Conservation (phyloP, 805 yeast species). For the Helenozyma rhizophorensis region DNA sequence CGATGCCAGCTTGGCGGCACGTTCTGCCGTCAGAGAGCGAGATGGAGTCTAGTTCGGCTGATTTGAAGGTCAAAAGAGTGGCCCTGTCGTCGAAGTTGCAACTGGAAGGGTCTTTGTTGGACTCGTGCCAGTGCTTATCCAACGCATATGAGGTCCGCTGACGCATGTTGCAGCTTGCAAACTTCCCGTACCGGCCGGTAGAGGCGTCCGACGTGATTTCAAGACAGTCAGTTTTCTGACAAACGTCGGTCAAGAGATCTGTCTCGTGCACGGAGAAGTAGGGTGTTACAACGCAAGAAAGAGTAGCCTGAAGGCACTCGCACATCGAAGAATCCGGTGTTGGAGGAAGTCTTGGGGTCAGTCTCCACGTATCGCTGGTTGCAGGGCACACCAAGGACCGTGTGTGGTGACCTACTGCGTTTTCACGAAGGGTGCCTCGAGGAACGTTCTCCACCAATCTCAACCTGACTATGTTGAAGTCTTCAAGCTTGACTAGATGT, state of each 20-base stretch:
- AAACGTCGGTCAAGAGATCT: slow-evolving; percentile 27
- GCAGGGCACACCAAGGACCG: slow-evolving; percentile 5
- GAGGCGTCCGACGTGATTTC: slow-evolving; percentile 31
- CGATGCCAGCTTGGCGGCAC: too few relatives aligned
- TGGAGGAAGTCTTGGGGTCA: slow-evolving; percentile 26
- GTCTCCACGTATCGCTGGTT: slow-evolving; percentile 7
- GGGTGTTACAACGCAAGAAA: slow-evolving; percentile 34
- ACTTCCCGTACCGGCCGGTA: slow-evolving; percentile 39
- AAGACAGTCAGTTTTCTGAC: slow-evolving; percentile 36
- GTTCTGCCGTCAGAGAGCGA: slow-evolving; percentile 23
- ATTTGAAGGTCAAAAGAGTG: slow-evolving; percentile 16
- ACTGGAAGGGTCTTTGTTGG: slow-evolving; percentile 13
- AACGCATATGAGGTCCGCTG: slow-evolving; percentile 40
- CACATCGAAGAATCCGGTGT: slow-evolving; percentile 41
- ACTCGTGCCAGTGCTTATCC: slow-evolving; percentile 28
- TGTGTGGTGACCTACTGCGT: neutral
- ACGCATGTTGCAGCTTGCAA: slow-evolving; percentile 33
- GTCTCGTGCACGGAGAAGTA: slow-evolving; percentile 17
- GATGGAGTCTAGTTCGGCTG: slow-evolving; percentile 14
- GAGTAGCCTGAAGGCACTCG: slow-evolving; percentile 39
- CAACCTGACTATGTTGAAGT: slow-evolving; percentile 25
- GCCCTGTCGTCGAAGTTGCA: slow-evolving; percentile 26
- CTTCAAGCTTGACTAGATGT: slow-evolving; percentile 24
- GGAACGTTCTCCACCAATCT: slow-evolving; percentile 21
- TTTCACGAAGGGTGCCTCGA: slow-evolving; percentile 9